Evolutionary conservation across 345 rosid species (phyloP), one percentile per base, ranked within the genome.

Genomic region (Heritiera fomes): DNA sequence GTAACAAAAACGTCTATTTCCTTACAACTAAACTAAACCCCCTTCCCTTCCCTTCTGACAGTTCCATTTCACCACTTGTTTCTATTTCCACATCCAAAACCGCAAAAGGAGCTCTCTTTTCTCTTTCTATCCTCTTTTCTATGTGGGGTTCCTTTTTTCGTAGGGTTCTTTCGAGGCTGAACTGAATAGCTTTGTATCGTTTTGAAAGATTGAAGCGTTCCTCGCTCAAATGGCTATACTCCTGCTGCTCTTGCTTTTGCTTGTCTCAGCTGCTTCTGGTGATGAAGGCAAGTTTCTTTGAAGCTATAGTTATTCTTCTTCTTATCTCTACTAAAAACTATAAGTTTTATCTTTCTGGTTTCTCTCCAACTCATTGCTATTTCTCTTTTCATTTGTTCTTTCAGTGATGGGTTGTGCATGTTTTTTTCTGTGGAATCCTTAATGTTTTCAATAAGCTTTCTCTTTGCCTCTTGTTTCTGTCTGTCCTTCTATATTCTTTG

Each of bases 201-300:
- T 55, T 58, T 77, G 32, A 30, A 64, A 69, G 45, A 77, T 17
- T 55, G 66, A 77, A 43, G 61, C 60, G 62, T 75, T 47, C 28
- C 15, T 59, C 7, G 11, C 49, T 46, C 53, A 38, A 23, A 77
- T 77, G 75, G 75, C 80, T 58, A 28, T 77, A 50, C 6, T 69
- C 20, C 30, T 58, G 43, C 67, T 77, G 75, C 75, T 56, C 8
- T 28, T 77, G 47, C n/a, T 68, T 43, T 43, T 77, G 55, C 50
- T 71, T 53, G 75, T 69, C 45, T 68, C 75, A 30, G 66, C 75
- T 68, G 80, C 58, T 56, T 56, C 43, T 41, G 80, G 66, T 68
- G 80, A 56, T 69, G 75, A 55, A 46, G 43, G 80, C 69, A 50
- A 68, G 75, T 43, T 59, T 53, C 41, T 79, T 55, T 34, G 52